A percentile compares a stretch with the other conserved stretches of the same genome.
Evolutionary conservation across 768 basidiomycete species (phyloP).

Genomic region (Lactarius tabidus): DNA sequence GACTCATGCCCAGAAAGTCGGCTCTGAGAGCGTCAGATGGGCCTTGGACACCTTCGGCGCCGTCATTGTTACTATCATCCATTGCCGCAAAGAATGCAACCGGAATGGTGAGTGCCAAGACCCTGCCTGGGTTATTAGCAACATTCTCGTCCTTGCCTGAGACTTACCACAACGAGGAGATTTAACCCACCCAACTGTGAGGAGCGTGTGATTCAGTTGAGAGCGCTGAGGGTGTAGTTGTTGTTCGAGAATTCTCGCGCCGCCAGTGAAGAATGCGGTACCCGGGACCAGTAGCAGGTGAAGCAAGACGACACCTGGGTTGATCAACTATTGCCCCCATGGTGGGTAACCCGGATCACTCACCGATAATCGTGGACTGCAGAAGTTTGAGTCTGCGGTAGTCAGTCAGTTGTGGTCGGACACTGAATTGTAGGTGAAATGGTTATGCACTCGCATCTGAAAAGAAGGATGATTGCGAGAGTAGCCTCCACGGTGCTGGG

Average conservation of each 20-base stretch:
- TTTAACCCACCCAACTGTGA: constrained; percentile 58
- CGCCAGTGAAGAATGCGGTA: constrained; percentile 65
- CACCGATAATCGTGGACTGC: constrained; percentile 66
- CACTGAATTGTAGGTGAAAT: neutral
- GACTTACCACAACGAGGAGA: neutral
- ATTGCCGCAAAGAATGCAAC: constrained; percentile 65
- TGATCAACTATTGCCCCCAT: neutral
- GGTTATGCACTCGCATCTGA: constrained; percentile 62
- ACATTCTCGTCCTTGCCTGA: neutral
- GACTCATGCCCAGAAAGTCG: constrained; percentile 56
- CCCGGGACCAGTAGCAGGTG: constrained; percentile 72
- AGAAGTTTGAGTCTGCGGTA: constrained; percentile 50
- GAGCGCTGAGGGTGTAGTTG: constrained; percentile 61
- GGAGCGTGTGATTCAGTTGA: constrained; percentile 63
- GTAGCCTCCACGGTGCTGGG: constrained; percentile 65
- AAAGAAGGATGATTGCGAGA: constrained; percentile 62
- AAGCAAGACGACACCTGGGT: constrained; percentile 62
- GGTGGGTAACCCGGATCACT: constrained; percentile 10
- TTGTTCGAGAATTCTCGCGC: constrained; percentile 63
- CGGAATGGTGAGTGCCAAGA: constrained; percentile 59
- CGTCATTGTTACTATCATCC: constrained; percentile 36
- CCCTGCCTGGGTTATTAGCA: constrained; percentile 35
- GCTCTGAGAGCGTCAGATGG: constrained; percentile 44
- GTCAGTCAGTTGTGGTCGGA: neutral
- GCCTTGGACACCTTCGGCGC: constrained; percentile 26